Base-by-base conservation (phyloP, 129 eudicot genomes). In the Centella asiatica region DNA sequence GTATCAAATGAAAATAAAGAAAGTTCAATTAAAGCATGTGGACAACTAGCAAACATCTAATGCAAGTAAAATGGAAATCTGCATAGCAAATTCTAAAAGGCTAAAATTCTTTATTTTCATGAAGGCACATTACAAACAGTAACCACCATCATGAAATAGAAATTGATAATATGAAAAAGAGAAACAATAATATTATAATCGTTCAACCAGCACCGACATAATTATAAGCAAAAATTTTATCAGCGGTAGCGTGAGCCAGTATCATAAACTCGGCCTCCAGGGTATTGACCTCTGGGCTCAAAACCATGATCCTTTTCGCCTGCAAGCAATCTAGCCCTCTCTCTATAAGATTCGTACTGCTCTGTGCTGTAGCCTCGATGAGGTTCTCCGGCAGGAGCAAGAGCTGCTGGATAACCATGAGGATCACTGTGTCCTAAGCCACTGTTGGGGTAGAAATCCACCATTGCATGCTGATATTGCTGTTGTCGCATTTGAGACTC, bases 401-500 rank as follows among this genome's bases (percentile, higher is more conserved):
- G 56, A 15, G 45, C 60, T 56, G 72, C 73, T 28, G 42, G 59
- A 58, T 67, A 81, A 6, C 72, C 77, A 28, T 57, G 82, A 65
- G 72, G 78, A 49, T 74, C 78, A 45, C 33, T 68, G 23, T 72
- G 65, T 46, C 74, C 73, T 56, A 63, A 34, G 29, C 68, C 52
- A 18, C 75, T 68, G 65, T 53, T 64, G 13, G 72, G 83, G 37
- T 78, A 68, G 29, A 45, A 72, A 14, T 71, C 83, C 68, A 68
- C 22, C 2, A 51, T 45, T 36, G 66, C 70, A 36, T 68, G 74
- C 59, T 83, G 82, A 70, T 78, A 83, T 44, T 75, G 82, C 68
- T 83, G 89, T 22, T 72, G 65, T 55, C 85, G 79, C 50, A 80
- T 77, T 34, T 72, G 80, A 51, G 85, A 78, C 55, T 83, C 89